These are phyloP conservation scores for Aquanectria penicillioides DNA, from an alignment of 2,329 filamentous ascomycete genomes.

Conservation along the genomic window DNA sequence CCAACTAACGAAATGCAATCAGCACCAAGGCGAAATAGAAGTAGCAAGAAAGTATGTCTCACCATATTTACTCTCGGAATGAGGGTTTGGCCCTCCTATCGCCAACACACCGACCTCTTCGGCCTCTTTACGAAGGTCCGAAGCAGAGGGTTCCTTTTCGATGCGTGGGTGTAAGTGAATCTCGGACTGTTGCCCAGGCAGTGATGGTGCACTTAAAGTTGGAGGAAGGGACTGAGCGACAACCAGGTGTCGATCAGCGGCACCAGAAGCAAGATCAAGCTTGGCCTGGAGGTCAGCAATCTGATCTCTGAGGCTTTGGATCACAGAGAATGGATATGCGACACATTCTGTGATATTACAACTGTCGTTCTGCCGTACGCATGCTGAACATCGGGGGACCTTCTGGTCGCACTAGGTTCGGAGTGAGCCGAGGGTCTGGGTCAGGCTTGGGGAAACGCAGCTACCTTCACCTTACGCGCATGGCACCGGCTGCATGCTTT, in stretches of 20 bases:
- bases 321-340: slow-evolving; percentile 18
- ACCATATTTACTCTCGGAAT: slow-evolving; percentile 35
- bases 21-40: not conserved
- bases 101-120: slow-evolving; percentile 37
- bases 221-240: no score
- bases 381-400: slow-evolving; percentile 26
- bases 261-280: not conserved
- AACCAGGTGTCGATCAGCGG: no score
- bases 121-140: slow-evolving; percentile 28
- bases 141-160: not conserved
- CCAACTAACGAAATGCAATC: slow-evolving; percentile 23
- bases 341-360: slow-evolving; percentile 28
- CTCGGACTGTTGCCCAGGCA: no score
- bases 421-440: not conserved
- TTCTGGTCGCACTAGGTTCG: slow-evolving; percentile 21
- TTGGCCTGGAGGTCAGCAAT: not conserved
- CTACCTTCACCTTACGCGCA: slow-evolving; percentile 16
- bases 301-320: slow-evolving; percentile 6
- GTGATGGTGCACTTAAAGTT: no score
- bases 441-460: not conserved
- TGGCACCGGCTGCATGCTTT: slow-evolving; percentile 15
- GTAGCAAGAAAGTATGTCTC: not conserved
- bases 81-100: slow-evolving; percentile 27
- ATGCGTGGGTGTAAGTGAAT: not conserved
- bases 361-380: slow-evolving; percentile 19